Evolutionary conservation across 1,139 yeast species (phyloP), one percentile per base, ranked within the genome.

Genomic region (Pneumocystis canis): DNA sequence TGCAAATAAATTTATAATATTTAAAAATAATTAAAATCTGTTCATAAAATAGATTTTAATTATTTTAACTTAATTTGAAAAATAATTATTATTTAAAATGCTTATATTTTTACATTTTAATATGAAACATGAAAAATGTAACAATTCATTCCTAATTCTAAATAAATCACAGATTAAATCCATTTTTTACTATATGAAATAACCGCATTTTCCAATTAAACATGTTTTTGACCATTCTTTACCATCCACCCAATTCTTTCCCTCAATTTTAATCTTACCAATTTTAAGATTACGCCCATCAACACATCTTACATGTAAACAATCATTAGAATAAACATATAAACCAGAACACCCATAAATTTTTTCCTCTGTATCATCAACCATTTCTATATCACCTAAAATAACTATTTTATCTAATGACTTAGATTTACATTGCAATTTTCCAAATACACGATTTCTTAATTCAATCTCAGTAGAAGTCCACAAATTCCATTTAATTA

Each of bases 181-280:
- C 16, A 11, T 47, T 47, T 25, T 47, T n/a, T n/a, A n/a, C n/a
- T 47, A 47, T 47, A 47, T 5, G 25, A 57, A 57, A 57, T 35
- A 35, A 9, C 18, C 59, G 16, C 1, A 20, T 57, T 35, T 39
- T 11, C 30, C 37, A 9, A 6, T 9, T 35, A 20, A 39, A 32
- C 31, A 18, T 57, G 41, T 39, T 20, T 5, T 35, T 57, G 30
- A 18, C 59, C 59, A 57, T 20, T 57, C 59, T 35, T 39, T 35
- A 30, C 37, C 59, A 39, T 35, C n/a, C 25, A 57, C 18, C 59
- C 59, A 57, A 20, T 35, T 30, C 30, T 57, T 57, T 14, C 59
- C 59, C 30, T 57, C 59, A 57, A 39, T 35, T 57, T 57, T 35
- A 57, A 57, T 39, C n/a, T 57, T 57, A 35, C 41, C 41, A 20